Conservation (phyloP, 2,329 filamentous ascomycete species). For the Xylaria digitata region DNA sequence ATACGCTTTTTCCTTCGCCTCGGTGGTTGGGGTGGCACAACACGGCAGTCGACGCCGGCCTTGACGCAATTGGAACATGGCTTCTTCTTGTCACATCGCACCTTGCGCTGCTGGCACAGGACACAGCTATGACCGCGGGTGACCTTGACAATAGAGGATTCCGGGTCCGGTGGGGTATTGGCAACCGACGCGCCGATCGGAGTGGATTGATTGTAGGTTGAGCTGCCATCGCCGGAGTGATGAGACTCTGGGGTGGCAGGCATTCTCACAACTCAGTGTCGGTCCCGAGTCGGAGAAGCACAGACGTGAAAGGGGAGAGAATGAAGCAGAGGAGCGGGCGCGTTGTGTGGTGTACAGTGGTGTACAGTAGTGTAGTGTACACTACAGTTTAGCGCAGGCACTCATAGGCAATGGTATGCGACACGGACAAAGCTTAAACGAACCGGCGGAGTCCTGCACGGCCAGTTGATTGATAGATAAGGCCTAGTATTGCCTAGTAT, state of each 20-base stretch:
- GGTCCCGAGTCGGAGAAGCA: slow-evolving; percentile 38
- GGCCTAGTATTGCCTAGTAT: slow-evolving; percentile 1
- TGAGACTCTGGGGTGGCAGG: slow-evolving; percentile 50
- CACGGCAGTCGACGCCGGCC: slow-evolving; percentile 69
- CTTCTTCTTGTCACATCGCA: slow-evolving; percentile 78
- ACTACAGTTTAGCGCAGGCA: slow-evolving; percentile 27
- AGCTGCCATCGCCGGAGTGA: slow-evolving; percentile 45
- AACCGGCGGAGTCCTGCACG: slow-evolving; percentile 30
- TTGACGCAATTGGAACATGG: slow-evolving; percentile 77
- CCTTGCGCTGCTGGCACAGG: slow-evolving; percentile 79
- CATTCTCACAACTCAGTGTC: slow-evolving; percentile 43
- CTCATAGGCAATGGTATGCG: slow-evolving; percentile 25
- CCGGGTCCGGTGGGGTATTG: slow-evolving; percentile 50
- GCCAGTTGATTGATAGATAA: slow-evolving; percentile 16
- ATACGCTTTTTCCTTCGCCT: slow-evolving; percentile 71
- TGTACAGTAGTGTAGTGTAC: not conserved
- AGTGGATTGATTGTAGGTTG: slow-evolving; percentile 45
- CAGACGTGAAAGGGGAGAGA: slow-evolving; percentile 14
- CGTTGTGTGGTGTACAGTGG: too few relatives aligned
- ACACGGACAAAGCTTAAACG: slow-evolving; percentile 42
- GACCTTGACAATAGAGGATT: slow-evolving; percentile 63
- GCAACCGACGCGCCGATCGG: slow-evolving; percentile 46
- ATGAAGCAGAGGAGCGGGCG: slow-evolving; percentile 17
- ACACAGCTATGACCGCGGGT: slow-evolving; percentile 74
- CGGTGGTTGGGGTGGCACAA: slow-evolving; percentile 67